phyloP scores from a whole-genome alignment of 1,139 yeast genomes.

The Nakaseomyces bracarensis region DNA sequence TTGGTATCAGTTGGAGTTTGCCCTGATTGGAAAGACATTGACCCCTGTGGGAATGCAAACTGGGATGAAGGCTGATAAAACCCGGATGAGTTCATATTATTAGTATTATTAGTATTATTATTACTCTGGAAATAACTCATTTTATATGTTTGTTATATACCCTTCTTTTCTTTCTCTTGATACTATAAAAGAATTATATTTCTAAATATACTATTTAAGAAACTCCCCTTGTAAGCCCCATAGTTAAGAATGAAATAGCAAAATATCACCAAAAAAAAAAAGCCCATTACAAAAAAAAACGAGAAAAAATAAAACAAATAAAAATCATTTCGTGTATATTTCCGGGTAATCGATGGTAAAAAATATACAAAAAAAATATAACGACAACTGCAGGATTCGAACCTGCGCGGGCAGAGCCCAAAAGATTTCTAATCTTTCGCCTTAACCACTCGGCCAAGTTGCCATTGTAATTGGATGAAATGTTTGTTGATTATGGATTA shows the following conservation, averaged over 20 bases:
- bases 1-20: constrained; percentile 10
- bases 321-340: neutral
- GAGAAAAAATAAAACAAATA: neutral
- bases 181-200: no score
- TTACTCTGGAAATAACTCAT: constrained; percentile 8
- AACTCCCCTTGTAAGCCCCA: neutral
- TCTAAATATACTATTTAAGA: no score
- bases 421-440: constrained; percentile 48
- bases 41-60: constrained; percentile 31
- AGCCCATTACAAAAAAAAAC: neutral
- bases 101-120: constrained; percentile 11
- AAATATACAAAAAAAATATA: constrained; percentile 13
- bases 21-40: constrained; percentile 26
- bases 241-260: neutral
- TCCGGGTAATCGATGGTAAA: neutral
- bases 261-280: neutral
- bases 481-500: neutral
- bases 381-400: constrained; percentile 36
- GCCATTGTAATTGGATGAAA: constrained; percentile 23
- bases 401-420: constrained; percentile 39
- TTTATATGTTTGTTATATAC: neutral
- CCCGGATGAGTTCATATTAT: constrained; percentile 16
- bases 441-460: constrained; percentile 49
- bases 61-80: constrained; percentile 30
- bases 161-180: no score